Conservation (phyloP, 1,284 basidiomycete genomes). For the Cutaneotrichosporon sp. region DNA sequence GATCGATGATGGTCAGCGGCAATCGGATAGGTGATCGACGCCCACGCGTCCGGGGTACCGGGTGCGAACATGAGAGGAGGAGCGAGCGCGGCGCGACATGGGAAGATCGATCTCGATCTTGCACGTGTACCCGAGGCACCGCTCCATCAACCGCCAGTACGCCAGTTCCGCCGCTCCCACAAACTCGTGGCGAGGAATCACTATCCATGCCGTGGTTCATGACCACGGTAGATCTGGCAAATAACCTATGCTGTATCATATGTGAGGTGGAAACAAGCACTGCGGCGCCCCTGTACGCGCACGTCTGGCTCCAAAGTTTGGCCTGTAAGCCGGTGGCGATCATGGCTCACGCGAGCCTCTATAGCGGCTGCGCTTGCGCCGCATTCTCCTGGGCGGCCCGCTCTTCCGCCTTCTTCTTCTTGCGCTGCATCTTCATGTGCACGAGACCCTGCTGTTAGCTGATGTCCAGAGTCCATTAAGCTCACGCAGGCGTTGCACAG, state of each 20-base stretch:
- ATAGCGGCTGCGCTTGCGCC: constrained; percentile 1
- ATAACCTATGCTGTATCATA: background rate
- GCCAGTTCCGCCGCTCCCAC: background rate
- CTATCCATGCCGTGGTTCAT: background rate
- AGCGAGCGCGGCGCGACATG: background rate
- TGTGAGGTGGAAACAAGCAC: background rate
- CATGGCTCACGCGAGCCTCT: background rate
- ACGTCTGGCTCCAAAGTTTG: background rate
- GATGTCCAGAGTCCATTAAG: constrained; percentile 11
- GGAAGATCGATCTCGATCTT: background rate
- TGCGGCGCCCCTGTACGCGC: background rate
- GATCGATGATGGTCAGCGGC: background rate
- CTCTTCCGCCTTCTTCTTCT: constrained; percentile 46
- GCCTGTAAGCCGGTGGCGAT: background rate
- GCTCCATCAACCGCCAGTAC: no score
- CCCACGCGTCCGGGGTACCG: background rate
- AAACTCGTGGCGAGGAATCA: background rate
- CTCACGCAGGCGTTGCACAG: constrained; percentile 54
- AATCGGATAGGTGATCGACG: background rate
- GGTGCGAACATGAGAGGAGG: background rate
- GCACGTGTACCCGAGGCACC: background rate
- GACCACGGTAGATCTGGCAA: background rate
- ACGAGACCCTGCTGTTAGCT: constrained; percentile 41
- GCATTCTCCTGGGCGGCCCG: constrained; percentile 30
- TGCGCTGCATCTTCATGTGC: constrained; percentile 49